A percentile compares a stretch with the other conserved stretches of the same genome.
Evolutionary conservation across 140 eudicot genomes (phyloP).

Genomic region (Stevia rebaudiana): DNA sequence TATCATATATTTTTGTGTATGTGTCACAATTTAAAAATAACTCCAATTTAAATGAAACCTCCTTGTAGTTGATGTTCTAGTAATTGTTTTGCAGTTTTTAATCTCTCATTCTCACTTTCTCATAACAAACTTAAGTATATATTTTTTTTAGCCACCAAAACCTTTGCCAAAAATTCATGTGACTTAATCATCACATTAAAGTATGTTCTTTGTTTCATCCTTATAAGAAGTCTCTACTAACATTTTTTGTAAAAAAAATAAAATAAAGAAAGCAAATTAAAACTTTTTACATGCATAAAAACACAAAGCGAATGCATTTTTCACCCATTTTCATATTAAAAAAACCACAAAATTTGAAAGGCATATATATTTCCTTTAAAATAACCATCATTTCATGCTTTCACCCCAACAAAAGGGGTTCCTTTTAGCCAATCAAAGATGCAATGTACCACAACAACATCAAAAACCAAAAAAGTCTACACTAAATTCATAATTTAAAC

Average conservation of each 20-base stretch:
- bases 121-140: too few relatives aligned
- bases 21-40: too few relatives aligned
- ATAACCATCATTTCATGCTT: constrained; percentile 19
- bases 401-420: background rate
- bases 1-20: too few relatives aligned
- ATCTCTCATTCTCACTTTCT: too few relatives aligned
- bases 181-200: too few relatives aligned
- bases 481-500: constrained; percentile 23
- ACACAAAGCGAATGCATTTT: background rate
- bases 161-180: too few relatives aligned
- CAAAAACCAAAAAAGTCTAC: constrained; percentile 19
- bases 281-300: background rate
- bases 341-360: constrained; percentile 10
- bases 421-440: constrained; percentile 17
- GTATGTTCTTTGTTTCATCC: background rate
- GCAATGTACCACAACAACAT: constrained; percentile 26
- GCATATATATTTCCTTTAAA: background rate
- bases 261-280: background rate
- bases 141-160: too few relatives aligned
- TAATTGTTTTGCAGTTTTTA: too few relatives aligned
- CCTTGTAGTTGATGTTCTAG: too few relatives aligned
- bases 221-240: background rate
- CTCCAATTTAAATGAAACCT: too few relatives aligned
- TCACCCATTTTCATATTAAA: background rate
- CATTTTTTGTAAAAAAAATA: background rate